Evolutionary conservation across 768 basidiomycete genomes (phyloP), one percentile per base, ranked within the genome.

Genomic region (Russula abietina): DNA sequence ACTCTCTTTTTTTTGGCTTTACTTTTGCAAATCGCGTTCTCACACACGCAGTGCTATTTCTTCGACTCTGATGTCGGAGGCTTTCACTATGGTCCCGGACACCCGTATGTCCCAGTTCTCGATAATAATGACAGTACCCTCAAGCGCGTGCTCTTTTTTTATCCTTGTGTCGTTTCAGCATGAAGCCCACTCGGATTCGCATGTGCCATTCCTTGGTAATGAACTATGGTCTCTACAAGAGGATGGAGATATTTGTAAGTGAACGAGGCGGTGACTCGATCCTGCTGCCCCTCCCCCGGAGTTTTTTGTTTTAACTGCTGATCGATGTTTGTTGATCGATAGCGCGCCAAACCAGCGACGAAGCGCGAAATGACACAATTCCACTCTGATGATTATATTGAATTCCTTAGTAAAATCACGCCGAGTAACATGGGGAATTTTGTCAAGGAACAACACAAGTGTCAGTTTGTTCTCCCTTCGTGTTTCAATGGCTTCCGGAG

Each of bases 291-390:
- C 32, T 38, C 32, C 19, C n/a, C 26, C 24, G 24, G 9, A 14
- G 19, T 14, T 30, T 26, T 28, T 38, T 5, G 38, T 55, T 49
- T 19, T 52, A 28, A 43, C 36, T 36, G 36, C 58, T 62, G 36
- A 56, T 66, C 7, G 43, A 60, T 33, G 55, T 36, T 33, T 30
- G 32, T 19, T 57, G 58, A 48, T 33, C 49, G 50, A 30, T 69
- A 99, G 97, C 86, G 97, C 64, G 97, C 97, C 4, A 99, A 99
- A 81, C 97, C 97, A 7, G 97, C 97, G 9, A 99, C 97, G 3
- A 97, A 97, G 76, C 89, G 97, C 64, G 97, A 99, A 75, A 98
- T 99, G 97, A 96, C 97, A 22, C 91, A 99, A 71, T 99, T 98
- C 72, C 96, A 98, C 74, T 95, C 96, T 4, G 96, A 99, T 74